Percentiles rank a stretch among this genome's conserved stretches.
Evolutionary conservation across 192 early-diverging fungal genomes (phyloP).

Genomic region (Linnemannia elongata): DNA sequence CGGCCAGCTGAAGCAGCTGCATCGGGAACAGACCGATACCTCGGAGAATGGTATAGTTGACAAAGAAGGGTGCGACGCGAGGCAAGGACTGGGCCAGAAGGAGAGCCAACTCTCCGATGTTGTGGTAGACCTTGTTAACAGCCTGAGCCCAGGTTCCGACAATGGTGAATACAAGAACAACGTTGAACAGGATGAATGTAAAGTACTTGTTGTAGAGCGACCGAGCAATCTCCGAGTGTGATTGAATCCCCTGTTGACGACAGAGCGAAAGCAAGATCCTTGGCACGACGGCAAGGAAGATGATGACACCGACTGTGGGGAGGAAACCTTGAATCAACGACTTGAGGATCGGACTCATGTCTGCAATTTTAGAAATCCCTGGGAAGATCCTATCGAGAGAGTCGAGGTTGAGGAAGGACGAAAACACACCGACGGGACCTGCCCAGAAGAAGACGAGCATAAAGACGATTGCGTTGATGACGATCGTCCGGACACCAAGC

Average conservation of each 20-base stretch:
- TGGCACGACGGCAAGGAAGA: conserved; percentile 81
- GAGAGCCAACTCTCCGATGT: conserved; percentile 71
- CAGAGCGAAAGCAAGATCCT: conserved; percentile 66
- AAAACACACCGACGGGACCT: conserved; percentile 74
- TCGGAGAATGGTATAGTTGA: conserved; percentile 82
- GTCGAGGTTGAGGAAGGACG: conserved; percentile 74
- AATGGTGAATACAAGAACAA: conserved; percentile 81
- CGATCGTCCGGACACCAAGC: conserved; percentile 62
- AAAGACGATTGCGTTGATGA: conserved; percentile 69
- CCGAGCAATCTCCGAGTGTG: conserved; percentile 47
- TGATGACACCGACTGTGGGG: conserved; percentile 78
- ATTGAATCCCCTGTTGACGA: conserved; percentile 40
- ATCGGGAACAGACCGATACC: conserved; percentile 79
- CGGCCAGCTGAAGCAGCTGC: conserved; percentile 77
- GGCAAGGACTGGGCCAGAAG: conserved; percentile 77
- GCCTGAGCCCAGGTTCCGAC: conserved; percentile 77
- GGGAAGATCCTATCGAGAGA: conserved; percentile 73
- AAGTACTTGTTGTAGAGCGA: conserved; percentile 71
- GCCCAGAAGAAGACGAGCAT: conserved; percentile 83
- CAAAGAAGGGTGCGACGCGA: conserved; percentile 82
- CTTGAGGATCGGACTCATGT: conserved; percentile 66
- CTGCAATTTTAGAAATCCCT: conserved; percentile 64
- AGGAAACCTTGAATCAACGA: conserved; percentile 76
- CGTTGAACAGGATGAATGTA: conserved; percentile 81
- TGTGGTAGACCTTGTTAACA: conserved; percentile 74